phyloP scores from a whole-genome alignment of 108 stramenopile genomes.

The Skeletonema potamos region DNA sequence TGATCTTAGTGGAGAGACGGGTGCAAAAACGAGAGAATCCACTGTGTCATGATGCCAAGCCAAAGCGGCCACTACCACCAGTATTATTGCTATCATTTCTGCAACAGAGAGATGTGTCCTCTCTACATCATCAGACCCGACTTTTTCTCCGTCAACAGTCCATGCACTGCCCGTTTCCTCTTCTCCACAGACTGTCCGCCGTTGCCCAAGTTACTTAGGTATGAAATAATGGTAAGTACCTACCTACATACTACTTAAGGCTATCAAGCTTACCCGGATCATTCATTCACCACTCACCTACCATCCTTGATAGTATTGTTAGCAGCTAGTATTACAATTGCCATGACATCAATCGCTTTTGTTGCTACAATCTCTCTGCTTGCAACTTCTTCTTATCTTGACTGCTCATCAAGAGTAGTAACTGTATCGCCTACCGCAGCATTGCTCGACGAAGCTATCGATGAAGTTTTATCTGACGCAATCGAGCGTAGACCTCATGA shows the following conservation, averaged over 20 bases:
- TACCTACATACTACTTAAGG: no score
- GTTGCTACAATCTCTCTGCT: neutral
- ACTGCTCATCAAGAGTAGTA: neutral
- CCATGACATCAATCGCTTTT: neutral
- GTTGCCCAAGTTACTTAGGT: no score
- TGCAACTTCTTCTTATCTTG: neutral
- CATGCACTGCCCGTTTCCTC: no score
- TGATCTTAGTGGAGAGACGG: neutral
- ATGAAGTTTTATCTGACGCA: neutral
- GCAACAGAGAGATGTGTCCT: neutral
- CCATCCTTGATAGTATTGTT: no score
- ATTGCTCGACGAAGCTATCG: neutral
- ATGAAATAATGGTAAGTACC: no score
- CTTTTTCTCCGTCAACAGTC: no score
- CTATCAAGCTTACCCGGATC: no score
- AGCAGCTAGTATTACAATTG: neutral
- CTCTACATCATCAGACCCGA: no score
- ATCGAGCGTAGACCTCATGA: conserved; percentile 57
- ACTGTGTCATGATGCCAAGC: neutral
- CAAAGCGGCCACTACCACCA: neutral
- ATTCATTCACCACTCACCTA: no score
- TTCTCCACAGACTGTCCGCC: no score
- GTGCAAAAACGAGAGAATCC: neutral
- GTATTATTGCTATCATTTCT: neutral
- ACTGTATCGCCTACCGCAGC: neutral